Evolutionary conservation across 2,329 filamentous ascomycete species (phyloP), one percentile per base, ranked within the genome.

Genomic region (Aspergillus awamori): DNA sequence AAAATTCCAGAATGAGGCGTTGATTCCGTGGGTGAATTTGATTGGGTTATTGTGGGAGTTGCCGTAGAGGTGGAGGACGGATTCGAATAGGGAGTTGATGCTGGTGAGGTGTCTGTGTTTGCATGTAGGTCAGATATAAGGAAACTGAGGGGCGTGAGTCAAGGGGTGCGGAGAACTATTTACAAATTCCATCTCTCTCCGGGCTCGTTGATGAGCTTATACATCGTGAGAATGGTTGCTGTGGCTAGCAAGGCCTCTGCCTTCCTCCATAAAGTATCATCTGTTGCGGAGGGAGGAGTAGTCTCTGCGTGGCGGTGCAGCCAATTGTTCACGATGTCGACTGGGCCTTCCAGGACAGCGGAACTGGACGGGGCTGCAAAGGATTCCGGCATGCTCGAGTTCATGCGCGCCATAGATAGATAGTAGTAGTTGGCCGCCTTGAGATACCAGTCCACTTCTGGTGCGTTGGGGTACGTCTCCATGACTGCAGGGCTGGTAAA

Each of bases 1-100:
- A 65, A 88, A 84, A 60, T 87, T 87, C 86, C 86, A 89, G 68
- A 88, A 88, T 0, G 83, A 84, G 2, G 86, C 84, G 65, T 77
- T 79, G 13, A 84, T 78, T 3, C 79, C 84, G 69, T 83, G 83
- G 7, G 81, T 82, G 2, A 83, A 81, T 3, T 67, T 69, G 4
- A 53, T 26, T 1, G 33, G 39, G 5, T 54, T 47, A 59, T 64
- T 15, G 58, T 71, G 59, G 13, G 59, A 17, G 36, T n/a, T 51
- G 4, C 33, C 55, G 58, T 67, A 36, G 22, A 70, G 39, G 47
- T 78, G 75, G 10, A 83, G 76, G 17, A 79, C 72, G 60, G 72
- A 79, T 60, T 75, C 82, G 57, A 87, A 82, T 3, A 89, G 75
- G 1, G 83, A 81, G 57, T 86, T 86, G 0, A 87, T 82, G 0